Percentiles rank a stretch among this genome's conserved stretches.
These are phyloP conservation scores for Lumnitzera racemosa DNA, from an alignment of 345 rosid species.

Conservation along the genomic window DNA sequence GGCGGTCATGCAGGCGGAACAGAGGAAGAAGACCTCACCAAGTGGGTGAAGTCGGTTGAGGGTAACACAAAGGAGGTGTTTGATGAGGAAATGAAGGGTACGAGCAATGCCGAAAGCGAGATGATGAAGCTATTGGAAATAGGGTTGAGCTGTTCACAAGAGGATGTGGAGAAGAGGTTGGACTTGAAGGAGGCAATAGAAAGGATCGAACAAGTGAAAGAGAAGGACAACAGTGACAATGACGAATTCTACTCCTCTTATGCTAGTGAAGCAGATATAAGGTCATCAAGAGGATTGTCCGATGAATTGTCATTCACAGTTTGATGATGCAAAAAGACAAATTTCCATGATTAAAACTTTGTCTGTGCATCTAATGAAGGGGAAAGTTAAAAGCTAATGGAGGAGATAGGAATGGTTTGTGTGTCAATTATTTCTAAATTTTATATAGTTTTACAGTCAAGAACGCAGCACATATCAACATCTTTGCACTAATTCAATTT, in stretches of 20 bases:
- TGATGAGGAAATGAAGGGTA: constrained; percentile 48
- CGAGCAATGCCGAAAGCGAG: constrained; percentile 28
- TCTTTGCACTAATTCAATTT: too few relatives aligned
- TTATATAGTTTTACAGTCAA: too few relatives aligned
- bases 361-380: too few relatives aligned
- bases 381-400: too few relatives aligned
- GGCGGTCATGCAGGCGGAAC: constrained; percentile 32
- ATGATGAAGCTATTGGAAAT: constrained; percentile 51
- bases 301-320: constrained; percentile 21
- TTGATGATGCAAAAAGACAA: too few relatives aligned
- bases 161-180: constrained; percentile 67
- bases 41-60: constrained; percentile 39
- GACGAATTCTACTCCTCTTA: constrained; percentile 51
- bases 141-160: constrained; percentile 60
- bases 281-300: constrained; percentile 24
- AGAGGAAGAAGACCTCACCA: constrained; percentile 21
- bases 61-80: constrained; percentile 26
- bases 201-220: constrained; percentile 53
- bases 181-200: constrained; percentile 60
- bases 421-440: too few relatives aligned
- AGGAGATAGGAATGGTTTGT: too few relatives aligned
- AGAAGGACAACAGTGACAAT: constrained; percentile 23
- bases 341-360: too few relatives aligned
- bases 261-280: constrained; percentile 41
- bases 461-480: too few relatives aligned